Evolutionary conservation across 2,329 filamentous ascomycete species (phyloP), one percentile per base, ranked within the genome.

Genomic region (Chaetothyriales sp.): DNA sequence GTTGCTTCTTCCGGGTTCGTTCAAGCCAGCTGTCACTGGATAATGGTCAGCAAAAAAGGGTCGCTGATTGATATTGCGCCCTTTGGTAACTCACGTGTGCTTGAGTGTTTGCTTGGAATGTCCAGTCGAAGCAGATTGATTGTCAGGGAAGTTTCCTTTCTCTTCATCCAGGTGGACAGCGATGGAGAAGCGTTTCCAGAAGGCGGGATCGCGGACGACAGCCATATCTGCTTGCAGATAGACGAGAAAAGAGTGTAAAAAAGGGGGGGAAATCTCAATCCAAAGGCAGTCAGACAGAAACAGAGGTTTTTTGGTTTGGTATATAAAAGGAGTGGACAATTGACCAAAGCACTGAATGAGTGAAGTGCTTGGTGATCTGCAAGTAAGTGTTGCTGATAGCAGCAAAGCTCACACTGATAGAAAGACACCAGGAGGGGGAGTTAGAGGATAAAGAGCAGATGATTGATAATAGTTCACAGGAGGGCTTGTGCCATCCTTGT

Each of bases 141-240:
- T 42, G 18, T 57, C 51, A 43, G 54, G 49, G 5, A 53, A 47
- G 26, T 44, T 51, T 48, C 47, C 50, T 47, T 62, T 55, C 56
- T 73, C 69, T 58, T 78, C 76, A 56, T 79, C 74, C 48, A 70
- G 63, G 60, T 78, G 77, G 1, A 78, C 74, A 39, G 77, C 77
- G 48, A 69, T 63, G 53, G 73, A 77, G 67, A 80, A 80, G 58
- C 77, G 73, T 51, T 72, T 71, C 77, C 77, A 80, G 65, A 80
- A 80, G 47, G 68, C 70, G 20, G 76, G 76, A 59, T 80, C 77
- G 55, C 71, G 72, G 52, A 75, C 69, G 45, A 68, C 66, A n/a
- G 70, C 68, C 73, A 75, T 75, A 52, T 39, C 32, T 39, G 32
- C 32, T 39, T 39, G 32, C 32, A 39, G 32, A 39, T 39, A 15